A percentile compares a stretch with the other conserved stretches of the same genome.
phyloP scores from a whole-genome alignment of 2,329 filamentous ascomycete species.

The Aureobasidium sp. region DNA sequence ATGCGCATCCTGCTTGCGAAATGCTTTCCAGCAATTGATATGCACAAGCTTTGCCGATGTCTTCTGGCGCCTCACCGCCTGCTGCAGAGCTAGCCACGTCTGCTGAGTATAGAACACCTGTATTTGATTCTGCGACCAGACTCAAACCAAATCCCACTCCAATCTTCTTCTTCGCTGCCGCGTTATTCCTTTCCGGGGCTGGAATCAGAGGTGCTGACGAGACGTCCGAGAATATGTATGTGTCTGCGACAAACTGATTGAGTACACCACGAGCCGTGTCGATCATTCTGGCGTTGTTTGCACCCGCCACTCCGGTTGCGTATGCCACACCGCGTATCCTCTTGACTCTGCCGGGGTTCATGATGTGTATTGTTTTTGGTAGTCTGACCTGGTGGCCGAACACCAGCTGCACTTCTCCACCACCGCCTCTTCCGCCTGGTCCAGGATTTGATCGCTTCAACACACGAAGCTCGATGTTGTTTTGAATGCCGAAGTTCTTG shows the following conservation, averaged over 20 bases:
- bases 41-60: slow-evolving; percentile 81
- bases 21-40: slow-evolving; percentile 83
- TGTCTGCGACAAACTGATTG: slow-evolving; percentile 78
- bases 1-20: slow-evolving; percentile 73
- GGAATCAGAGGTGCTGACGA: slow-evolving; percentile 54
- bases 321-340: slow-evolving; percentile 89
- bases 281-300: slow-evolving; percentile 94
- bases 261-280: slow-evolving; percentile 79
- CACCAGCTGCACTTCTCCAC: slow-evolving; percentile 84
- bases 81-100: slow-evolving; percentile 68
- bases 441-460: slow-evolving; percentile 73
- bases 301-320: slow-evolving; percentile 81
- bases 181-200: slow-evolving; percentile 61
- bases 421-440: slow-evolving; percentile 67
- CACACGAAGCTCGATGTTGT: slow-evolving; percentile 77
- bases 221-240: slow-evolving; percentile 74
- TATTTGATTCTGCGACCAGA: slow-evolving; percentile 85
- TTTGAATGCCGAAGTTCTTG: slow-evolving; percentile 81
- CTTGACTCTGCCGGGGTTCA: slow-evolving; percentile 78
- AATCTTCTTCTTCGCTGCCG: slow-evolving; percentile 48
- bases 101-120: slow-evolving; percentile 78
- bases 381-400: slow-evolving; percentile 91
- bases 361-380: slow-evolving; percentile 86
- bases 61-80: slow-evolving; percentile 80
- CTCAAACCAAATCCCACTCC: slow-evolving; percentile 90